Evolutionary conservation across 306 rosid species (phyloP).

Genomic region (Chamaecrista fasciculata): DNA sequence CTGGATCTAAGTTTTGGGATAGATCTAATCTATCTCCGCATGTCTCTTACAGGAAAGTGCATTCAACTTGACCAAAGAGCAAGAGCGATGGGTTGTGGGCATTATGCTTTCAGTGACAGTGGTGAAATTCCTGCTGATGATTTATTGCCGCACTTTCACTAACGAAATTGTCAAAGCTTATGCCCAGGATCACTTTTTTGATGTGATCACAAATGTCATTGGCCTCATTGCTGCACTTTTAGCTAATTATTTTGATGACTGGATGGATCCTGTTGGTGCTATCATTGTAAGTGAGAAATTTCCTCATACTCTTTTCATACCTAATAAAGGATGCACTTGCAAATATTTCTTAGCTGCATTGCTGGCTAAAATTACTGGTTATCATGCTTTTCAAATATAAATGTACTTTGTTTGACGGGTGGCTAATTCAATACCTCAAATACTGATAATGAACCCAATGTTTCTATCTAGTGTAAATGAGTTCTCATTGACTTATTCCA

Average conservation of each 20-base stretch:
- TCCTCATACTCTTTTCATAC: not conserved
- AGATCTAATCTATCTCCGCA: slow-evolving; percentile 3
- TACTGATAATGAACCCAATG: not conserved
- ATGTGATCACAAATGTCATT: slow-evolving; percentile 88
- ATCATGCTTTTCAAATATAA: not conserved
- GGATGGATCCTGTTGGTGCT: slow-evolving; percentile 99
- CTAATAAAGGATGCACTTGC: no score
- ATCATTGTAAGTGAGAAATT: slow-evolving; percentile 68
- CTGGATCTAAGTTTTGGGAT: not conserved
- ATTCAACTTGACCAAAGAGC: slow-evolving; percentile 67
- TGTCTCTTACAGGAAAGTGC: slow-evolving; percentile 46
- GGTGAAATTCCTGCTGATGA: slow-evolving; percentile 67
- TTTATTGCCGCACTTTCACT: slow-evolving; percentile 84
- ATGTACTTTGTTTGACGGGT: not conserved
- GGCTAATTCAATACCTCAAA: not conserved
- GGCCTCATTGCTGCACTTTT: slow-evolving; percentile 94
- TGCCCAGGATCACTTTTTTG: slow-evolving; percentile 98
- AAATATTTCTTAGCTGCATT: not conserved
- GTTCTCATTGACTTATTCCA: slow-evolving; percentile 5
- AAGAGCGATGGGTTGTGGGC: slow-evolving; percentile 91
- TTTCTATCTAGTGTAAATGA: not conserved
- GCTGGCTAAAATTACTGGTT: not conserved
- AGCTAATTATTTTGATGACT: slow-evolving; percentile 71
- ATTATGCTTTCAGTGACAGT: slow-evolving; percentile 90
- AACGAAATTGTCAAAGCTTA: slow-evolving; percentile 92